Conservation (phyloP, 2,329 filamentous ascomycete species). For the Ceratocystis albifundus region DNA sequence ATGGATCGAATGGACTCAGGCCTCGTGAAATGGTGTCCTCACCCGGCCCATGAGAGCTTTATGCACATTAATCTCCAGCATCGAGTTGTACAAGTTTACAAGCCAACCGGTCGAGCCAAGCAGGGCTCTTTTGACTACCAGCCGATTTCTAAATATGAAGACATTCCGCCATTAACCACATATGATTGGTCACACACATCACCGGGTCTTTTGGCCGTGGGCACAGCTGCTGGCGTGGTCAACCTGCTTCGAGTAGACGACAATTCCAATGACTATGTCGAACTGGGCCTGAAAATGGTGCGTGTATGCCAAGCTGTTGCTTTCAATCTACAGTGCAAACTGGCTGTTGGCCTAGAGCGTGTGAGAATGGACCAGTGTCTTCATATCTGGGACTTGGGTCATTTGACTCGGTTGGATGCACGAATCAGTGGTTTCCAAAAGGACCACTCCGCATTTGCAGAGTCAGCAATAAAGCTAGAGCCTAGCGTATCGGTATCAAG, state of each 20-base stretch:
- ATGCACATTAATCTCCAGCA: conserved; percentile 55
- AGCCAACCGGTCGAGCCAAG: conserved; percentile 49
- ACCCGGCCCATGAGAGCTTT: conserved; percentile 47
- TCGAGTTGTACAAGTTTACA: conserved; percentile 50
- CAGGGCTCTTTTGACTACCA: conserved; percentile 46
- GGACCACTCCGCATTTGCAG: conserved; percentile 33
- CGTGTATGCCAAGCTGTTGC: conserved; percentile 71
- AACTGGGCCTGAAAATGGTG: conserved; percentile 61
- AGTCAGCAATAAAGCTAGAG: conserved; percentile 49
- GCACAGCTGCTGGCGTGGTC: conserved; percentile 63
- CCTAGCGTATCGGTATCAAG: conserved; percentile 66
- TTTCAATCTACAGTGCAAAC: conserved; percentile 58
- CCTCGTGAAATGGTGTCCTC: conserved; percentile 56
- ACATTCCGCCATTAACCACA: conserved; percentile 51
- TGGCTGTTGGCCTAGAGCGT: conserved; percentile 69
- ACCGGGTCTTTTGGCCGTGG: conserved; percentile 60
- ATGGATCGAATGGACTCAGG: conserved; percentile 52
- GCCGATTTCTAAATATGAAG: conserved; percentile 48
- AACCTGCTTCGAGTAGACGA: conserved; percentile 63
- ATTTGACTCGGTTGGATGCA: conserved; percentile 41
- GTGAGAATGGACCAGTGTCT: conserved; percentile 72
- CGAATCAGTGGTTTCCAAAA: conserved; percentile 37
- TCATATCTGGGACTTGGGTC: conserved; percentile 70
- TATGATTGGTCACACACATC: conserved; percentile 55
- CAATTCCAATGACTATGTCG: conserved; percentile 51